A percentile compares a stretch with the other conserved stretches of the same genome.
Evolutionary conservation across 352 stramenopile genomes (phyloP).

Genomic region (Globisporangium spiculum): DNA sequence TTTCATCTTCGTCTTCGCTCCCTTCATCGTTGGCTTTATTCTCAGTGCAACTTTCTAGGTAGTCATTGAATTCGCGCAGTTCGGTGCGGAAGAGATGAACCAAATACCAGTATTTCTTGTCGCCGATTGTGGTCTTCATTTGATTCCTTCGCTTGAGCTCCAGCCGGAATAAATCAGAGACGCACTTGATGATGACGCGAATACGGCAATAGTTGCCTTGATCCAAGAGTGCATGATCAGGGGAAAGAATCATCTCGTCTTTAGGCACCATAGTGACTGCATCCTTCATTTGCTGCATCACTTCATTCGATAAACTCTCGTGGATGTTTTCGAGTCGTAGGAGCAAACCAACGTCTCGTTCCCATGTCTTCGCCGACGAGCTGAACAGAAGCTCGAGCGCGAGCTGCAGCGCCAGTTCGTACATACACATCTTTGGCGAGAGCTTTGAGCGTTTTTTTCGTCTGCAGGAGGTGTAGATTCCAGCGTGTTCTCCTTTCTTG

Average conservation of each 20-base stretch:
- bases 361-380: constrained; percentile 31
- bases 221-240: constrained; percentile 1
- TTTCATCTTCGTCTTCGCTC: constrained; percentile 8
- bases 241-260: constrained; percentile 9
- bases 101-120: constrained; percentile 53
- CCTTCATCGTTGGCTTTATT: constrained; percentile 12
- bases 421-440: constrained; percentile 29
- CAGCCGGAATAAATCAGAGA: constrained; percentile 49
- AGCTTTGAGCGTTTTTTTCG: constrained; percentile 16
- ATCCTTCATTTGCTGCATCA: constrained; percentile 21
- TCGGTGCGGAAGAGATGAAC: constrained; percentile 41
- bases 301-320: constrained; percentile 35
- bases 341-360: constrained; percentile 46
- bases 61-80: constrained; percentile 43
- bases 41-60: constrained; percentile 10
- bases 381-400: constrained; percentile 39
- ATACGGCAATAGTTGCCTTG: constrained; percentile 25
- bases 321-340: constrained; percentile 49
- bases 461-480: constrained; percentile 18
- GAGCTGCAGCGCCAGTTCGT: constrained; percentile 42
- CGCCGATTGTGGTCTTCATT: constrained; percentile 25
- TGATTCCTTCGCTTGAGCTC: constrained; percentile 42
- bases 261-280: background rate
- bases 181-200: constrained; percentile 31
- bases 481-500: background rate